phyloP scores from a whole-genome alignment of 306 rosid species.

The Cucumis hystrix region DNA sequence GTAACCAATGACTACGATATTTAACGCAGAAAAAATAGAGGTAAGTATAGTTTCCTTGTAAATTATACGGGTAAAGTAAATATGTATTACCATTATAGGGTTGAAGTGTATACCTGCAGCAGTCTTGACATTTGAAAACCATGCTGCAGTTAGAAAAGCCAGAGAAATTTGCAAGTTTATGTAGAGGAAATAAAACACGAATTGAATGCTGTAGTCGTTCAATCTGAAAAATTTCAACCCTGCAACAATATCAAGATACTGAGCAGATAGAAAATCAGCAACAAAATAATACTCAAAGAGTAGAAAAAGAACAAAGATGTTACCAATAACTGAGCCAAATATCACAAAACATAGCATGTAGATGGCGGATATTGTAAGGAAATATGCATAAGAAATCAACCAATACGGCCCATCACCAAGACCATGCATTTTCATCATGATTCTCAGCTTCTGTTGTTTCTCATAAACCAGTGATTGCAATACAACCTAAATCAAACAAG shows the following conservation, averaged over 20 bases:
- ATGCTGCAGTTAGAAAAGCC: constrained; percentile 54
- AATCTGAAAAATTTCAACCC: constrained; percentile 66
- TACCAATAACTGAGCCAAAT: constrained; percentile 79
- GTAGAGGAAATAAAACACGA: constrained; percentile 53
- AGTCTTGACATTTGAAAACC: constrained; percentile 64
- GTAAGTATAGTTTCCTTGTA: not conserved
- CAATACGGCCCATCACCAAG: constrained; percentile 95
- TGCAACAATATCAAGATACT: constrained; percentile 19
- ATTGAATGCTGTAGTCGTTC: constrained; percentile 83
- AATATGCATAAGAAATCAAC: constrained; percentile 74
- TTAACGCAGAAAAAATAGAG: not conserved
- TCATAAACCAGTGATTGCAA: constrained; percentile 70
- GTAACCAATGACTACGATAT: constrained; percentile 53
- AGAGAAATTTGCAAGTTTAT: constrained; percentile 75
- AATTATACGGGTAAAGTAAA: not conserved
- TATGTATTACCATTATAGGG: constrained; percentile 8
- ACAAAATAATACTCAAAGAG: not conserved
- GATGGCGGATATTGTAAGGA: constrained; percentile 39
- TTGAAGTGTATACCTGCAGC: constrained; percentile 49
- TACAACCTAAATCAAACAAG: constrained; percentile 33
- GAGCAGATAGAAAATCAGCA: not conserved
- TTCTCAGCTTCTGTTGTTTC: constrained; percentile 68
- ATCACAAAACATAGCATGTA: constrained; percentile 65
- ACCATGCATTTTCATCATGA: constrained; percentile 99
- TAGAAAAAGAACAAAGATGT: not conserved